phyloP scores from a whole-genome alignment of 139 green algal species.

The Chlorella sorokiniana region DNA sequence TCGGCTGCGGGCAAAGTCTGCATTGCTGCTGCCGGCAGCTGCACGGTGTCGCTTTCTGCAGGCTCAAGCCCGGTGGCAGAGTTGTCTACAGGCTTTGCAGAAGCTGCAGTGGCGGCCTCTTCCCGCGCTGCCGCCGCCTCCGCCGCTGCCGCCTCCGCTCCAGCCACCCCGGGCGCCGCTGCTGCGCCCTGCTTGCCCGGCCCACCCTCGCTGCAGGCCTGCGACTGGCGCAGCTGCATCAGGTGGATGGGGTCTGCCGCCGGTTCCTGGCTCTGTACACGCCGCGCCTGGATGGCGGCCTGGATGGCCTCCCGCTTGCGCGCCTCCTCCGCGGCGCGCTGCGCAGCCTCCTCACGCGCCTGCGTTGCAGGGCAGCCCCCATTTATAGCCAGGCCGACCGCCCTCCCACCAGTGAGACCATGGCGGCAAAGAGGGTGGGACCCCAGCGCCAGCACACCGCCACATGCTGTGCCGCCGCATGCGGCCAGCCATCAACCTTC shows the following conservation, averaged over 20 bases:
- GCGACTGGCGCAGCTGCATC: constrained; percentile 16
- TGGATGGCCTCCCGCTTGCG: constrained; percentile 25
- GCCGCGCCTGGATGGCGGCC: constrained; percentile 25
- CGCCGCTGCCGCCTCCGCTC: not conserved
- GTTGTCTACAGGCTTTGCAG: too few relatives aligned
- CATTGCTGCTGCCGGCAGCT: too few relatives aligned
- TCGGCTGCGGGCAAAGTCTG: too few relatives aligned
- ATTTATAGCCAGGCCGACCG: too few relatives aligned
- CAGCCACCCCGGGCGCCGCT: not conserved
- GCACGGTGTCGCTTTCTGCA: too few relatives aligned
- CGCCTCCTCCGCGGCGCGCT: constrained; percentile 5
- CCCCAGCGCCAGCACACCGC: too few relatives aligned
- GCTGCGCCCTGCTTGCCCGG: not conserved
- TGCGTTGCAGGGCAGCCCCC: not conserved
- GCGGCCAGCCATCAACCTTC: too few relatives aligned
- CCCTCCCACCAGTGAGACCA: too few relatives aligned
- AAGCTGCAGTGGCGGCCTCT: too few relatives aligned
- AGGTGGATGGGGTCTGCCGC: constrained; percentile 27
- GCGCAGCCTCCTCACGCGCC: constrained; percentile 14
- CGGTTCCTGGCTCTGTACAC: constrained; percentile 1
- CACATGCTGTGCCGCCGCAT: too few relatives aligned
- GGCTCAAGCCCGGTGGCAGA: too few relatives aligned
- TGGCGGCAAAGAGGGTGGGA: too few relatives aligned
- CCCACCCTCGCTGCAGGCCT: not conserved
- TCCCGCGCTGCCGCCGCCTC: not conserved